phyloP scores from a whole-genome alignment of 2,329 filamentous ascomycete genomes.

The Zymoseptoria brevis region DNA sequence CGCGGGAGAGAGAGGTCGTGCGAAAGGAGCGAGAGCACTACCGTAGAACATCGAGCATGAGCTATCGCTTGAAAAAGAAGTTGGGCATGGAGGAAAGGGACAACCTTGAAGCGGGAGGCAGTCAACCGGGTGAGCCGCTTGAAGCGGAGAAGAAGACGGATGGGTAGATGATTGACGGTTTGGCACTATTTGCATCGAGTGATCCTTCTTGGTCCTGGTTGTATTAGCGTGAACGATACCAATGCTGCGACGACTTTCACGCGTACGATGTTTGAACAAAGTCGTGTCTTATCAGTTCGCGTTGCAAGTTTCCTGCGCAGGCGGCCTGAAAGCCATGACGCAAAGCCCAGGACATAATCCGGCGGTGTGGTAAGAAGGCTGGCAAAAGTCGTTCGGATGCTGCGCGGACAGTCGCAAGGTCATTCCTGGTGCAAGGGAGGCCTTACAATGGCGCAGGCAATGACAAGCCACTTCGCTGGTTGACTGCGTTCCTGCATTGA shows the following conservation, averaged over 20 bases:
- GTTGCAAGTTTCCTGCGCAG: not conserved
- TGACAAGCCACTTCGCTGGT: not conserved
- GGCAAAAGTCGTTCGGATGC: not conserved
- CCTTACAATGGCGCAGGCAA: not conserved
- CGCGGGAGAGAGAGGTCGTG: slow-evolving; percentile 50
- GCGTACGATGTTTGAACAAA: not conserved
- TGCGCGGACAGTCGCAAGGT: too few relatives aligned
- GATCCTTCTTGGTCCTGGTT: not conserved
- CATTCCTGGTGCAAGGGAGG: not conserved
- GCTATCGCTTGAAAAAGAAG: slow-evolving; percentile 25
- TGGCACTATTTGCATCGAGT: not conserved
- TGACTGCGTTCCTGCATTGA: not conserved
- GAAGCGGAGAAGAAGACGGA: not conserved
- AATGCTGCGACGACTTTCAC: not conserved
- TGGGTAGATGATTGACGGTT: not conserved
- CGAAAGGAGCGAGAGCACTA: slow-evolving; percentile 32
- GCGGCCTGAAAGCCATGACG: too few relatives aligned
- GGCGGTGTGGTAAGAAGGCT: not conserved
- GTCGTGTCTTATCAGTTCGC: not conserved
- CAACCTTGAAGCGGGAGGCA: slow-evolving; percentile 18
- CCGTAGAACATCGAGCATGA: slow-evolving; percentile 30
- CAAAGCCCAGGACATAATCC: too few relatives aligned
- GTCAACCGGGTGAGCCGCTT: slow-evolving; percentile 10
- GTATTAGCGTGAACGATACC: not conserved
- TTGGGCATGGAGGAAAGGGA: slow-evolving; percentile 14